A percentile compares a stretch with the other conserved stretches of the same genome.
Evolutionary conservation across 129 eudicot genomes (phyloP).

Genomic region (Logfia minima): DNA sequence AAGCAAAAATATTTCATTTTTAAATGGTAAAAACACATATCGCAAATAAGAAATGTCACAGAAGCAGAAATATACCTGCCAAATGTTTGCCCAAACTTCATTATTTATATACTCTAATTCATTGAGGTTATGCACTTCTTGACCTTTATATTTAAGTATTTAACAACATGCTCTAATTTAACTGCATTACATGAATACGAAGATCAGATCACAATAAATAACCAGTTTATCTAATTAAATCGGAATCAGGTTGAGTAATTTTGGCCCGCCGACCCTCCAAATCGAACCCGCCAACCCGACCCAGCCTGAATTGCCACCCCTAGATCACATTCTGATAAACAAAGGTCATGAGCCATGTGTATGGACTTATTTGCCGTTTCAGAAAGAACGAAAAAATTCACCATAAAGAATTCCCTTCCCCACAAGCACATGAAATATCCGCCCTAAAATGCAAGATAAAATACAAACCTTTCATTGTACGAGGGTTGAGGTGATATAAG

Average conservation of each 20-base stretch:
- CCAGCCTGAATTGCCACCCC: background rate
- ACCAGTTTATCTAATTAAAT: background rate
- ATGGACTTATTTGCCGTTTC: background rate
- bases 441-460: background rate
- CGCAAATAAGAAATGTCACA: background rate
- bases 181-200: slow-evolving; percentile 44
- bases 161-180: slow-evolving; percentile 45
- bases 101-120: slow-evolving; percentile 78
- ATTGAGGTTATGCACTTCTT: slow-evolving; percentile 72
- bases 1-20: background rate
- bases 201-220: background rate
- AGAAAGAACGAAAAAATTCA: background rate
- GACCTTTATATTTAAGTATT: slow-evolving; percentile 69
- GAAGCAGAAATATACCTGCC: slow-evolving; percentile 51
- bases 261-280: background rate
- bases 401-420: background rate
- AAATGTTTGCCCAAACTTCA: slow-evolving; percentile 96
- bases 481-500: slow-evolving; percentile 65
- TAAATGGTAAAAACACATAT: background rate
- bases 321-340: background rate
- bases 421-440: background rate
- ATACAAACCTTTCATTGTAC: slow-evolving; percentile 61
- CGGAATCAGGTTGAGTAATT: background rate
- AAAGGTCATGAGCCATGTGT: background rate
- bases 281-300: background rate